Evolutionary conservation across 2,329 filamentous ascomycete genomes (phyloP), one percentile per base, ranked within the genome.

Genomic region (Penicillium brasilianum): DNA sequence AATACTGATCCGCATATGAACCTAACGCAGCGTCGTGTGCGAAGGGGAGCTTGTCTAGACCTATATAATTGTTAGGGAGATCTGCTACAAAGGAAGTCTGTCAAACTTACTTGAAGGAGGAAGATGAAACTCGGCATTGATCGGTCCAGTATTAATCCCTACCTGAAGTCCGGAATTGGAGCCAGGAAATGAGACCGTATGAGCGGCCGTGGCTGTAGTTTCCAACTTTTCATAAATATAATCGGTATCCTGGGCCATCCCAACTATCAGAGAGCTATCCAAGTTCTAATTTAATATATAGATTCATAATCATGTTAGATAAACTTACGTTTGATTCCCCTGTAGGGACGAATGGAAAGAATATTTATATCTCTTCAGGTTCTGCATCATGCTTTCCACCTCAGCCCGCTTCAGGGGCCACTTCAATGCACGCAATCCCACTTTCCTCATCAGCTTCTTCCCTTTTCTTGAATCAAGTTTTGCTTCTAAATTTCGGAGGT

Each of bases 331-430:
- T 51, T 74, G 72, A 61, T 74, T 68, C 9, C 71, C 57, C 46
- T 71, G 62, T 30, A 75, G 61, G 22, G 69, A 66, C 4, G 72
- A 57, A 20, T 48, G 41, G 22, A 77, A 71, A 13, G 55, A 66
- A 10, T 64, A 50, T 51, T 71, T 71, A 51, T 70, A 67, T 60
- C 63, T 62, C 51, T 72, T 66, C 4, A 74, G 51, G 6, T 63
- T 59, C 9, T 50, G 22, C 7, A 68, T 57, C 20, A 62, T 25
- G 7, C 62, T 49, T 7, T 71, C 67, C 9, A 76, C 61, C 39
- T 74, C 69, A 18, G 49, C 41, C 36, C 65, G 65, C 36, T 70
- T 66, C 36, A 76, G 62, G 3, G 73, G 72, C 72, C 73, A 76
- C 43, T 71, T 74, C 18, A 74, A 61, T 18, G 70, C 66, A 57